Percentiles rank a stretch among this genome's conserved stretches.
Evolutionary conservation across 768 basidiomycete species (phyloP).

Genomic region (Boletus huronensis): DNA sequence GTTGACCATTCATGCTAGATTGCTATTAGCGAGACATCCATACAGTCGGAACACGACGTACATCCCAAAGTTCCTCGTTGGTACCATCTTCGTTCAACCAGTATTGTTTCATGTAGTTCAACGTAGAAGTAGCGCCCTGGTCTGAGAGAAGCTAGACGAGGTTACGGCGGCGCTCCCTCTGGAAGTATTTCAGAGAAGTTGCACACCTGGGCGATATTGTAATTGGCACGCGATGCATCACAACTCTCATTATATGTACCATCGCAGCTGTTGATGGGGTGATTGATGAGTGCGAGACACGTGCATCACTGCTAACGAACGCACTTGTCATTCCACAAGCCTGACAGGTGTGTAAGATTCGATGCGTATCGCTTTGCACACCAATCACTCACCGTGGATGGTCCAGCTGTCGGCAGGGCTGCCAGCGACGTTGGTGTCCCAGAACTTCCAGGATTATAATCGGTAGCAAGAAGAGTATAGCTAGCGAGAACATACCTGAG

Average conservation of each 20-base stretch:
- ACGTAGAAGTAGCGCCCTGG: conserved; percentile 57
- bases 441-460: conserved; percentile 47
- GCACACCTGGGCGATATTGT: conserved; percentile 42
- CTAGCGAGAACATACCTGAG: conserved; percentile 37
- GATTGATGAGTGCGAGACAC: not conserved
- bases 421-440: conserved; percentile 62
- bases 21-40: conserved; percentile 1
- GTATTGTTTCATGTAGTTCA: conserved; percentile 56
- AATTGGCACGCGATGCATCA: conserved; percentile 41
- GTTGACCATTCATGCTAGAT: conserved; percentile 64
- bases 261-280: conserved; percentile 47
- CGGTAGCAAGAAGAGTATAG: not conserved
- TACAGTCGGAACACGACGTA: conserved; percentile 25
- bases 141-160: conserved; percentile 46
- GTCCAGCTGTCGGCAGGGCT: conserved; percentile 72
- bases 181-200: not conserved
- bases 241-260: conserved; percentile 34
- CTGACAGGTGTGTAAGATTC: conserved; percentile 29
- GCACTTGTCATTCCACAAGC: conserved; percentile 66
- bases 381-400: conserved; percentile 55
- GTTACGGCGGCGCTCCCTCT: not conserved
- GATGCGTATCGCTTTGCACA: not conserved
- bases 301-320: conserved; percentile 13
- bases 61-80: conserved; percentile 69
- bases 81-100: conserved; percentile 62